Percentiles rank a stretch among this genome's conserved stretches.
phyloP scores from a whole-genome alignment of 306 rosid genomes.

The Cucurbita pepo region DNA sequence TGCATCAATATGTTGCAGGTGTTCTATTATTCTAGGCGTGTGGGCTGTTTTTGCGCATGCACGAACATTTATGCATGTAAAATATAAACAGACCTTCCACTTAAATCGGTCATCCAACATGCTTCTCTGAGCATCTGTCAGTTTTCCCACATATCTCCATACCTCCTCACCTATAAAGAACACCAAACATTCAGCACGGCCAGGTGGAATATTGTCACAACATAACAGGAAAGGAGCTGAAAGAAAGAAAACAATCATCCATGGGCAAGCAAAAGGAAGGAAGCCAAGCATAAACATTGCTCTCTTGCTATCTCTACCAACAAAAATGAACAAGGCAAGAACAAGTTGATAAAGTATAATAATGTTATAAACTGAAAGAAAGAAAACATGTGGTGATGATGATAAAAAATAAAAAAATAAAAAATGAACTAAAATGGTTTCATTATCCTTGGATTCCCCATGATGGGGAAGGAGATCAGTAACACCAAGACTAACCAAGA shows the following conservation, averaged over 20 bases:
- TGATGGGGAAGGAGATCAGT: not conserved
- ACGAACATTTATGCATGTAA: not conserved
- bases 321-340: not conserved
- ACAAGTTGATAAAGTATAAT: not conserved
- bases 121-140: slow-evolving; percentile 96
- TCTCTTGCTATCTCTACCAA: not conserved
- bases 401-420: not conserved
- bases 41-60: not conserved
- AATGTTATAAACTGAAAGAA: not conserved
- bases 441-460: not conserved
- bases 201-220: not conserved
- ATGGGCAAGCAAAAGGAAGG: not conserved
- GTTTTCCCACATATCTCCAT: slow-evolving; percentile 92
- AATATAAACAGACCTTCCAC: slow-evolving; percentile 61
- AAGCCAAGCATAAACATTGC: not conserved
- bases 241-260: not conserved
- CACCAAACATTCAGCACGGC: not conserved
- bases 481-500: slow-evolving; percentile 52
- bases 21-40: not conserved
- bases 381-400: not conserved
- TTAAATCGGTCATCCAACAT: slow-evolving; percentile 93
- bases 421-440: not conserved
- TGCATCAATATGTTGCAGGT: not conserved
- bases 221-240: not conserved
- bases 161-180: slow-evolving; percentile 72